These are phyloP conservation scores for Coemansia reversa DNA, from an alignment of 192 early-diverging fungal genomes.

Conservation along the genomic window DNA sequence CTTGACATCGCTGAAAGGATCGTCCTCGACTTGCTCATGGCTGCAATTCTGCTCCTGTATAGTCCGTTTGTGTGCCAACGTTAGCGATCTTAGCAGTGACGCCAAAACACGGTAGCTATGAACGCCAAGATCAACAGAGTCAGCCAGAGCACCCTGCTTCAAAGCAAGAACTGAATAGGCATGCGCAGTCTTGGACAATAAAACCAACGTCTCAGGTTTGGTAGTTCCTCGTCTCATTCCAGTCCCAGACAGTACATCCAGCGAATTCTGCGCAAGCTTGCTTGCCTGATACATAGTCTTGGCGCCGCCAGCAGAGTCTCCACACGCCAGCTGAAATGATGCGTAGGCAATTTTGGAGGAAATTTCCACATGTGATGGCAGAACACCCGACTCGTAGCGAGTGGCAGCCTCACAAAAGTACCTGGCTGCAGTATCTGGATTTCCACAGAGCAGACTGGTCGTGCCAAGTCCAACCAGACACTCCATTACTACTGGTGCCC, in stretches of 20 bases:
- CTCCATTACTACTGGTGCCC: slow-evolving; percentile 24
- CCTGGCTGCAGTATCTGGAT: slow-evolving; percentile 7
- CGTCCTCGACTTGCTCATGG: slow-evolving; percentile 11
- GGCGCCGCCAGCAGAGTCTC: slow-evolving; percentile 14
- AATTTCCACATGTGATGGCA: slow-evolving; percentile 34
- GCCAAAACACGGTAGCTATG: slow-evolving; percentile 47
- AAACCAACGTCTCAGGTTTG: slow-evolving; percentile 26
- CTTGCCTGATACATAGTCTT: slow-evolving; percentile 16
- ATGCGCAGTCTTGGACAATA: slow-evolving; percentile 28
- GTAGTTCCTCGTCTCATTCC: slow-evolving; percentile 12
- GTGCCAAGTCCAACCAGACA: slow-evolving; percentile 35
- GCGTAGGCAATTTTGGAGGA: slow-evolving; percentile 26
- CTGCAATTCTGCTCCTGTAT: neutral
- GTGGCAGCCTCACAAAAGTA: slow-evolving; percentile 17
- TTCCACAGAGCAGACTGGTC: slow-evolving; percentile 18
- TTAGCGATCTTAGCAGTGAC: slow-evolving; percentile 31
- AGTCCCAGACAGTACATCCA: neutral
- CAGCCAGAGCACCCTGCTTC: slow-evolving; percentile 39
- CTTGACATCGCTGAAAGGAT: slow-evolving; percentile 29
- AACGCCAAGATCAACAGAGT: slow-evolving; percentile 37
- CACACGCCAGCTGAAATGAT: slow-evolving; percentile 24
- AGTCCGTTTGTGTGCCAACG: slow-evolving; percentile 8
- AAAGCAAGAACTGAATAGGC: slow-evolving; percentile 35
- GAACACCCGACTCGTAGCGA: slow-evolving; percentile 33
- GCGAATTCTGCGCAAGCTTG: slow-evolving; percentile 15